phyloP scores from a whole-genome alignment of 1,139 yeast genomes.

The Pichia terricola region DNA sequence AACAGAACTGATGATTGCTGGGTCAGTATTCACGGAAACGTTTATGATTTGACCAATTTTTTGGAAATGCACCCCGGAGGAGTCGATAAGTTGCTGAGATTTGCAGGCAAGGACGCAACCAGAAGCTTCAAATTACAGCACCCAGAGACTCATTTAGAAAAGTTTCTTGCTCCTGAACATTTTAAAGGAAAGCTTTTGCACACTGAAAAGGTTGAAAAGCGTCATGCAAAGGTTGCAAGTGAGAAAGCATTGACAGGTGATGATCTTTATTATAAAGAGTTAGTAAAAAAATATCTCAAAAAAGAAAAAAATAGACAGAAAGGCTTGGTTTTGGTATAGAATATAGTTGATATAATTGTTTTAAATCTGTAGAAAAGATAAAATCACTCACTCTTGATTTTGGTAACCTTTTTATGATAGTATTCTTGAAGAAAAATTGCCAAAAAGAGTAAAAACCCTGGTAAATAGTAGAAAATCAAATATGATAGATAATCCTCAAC shows the following conservation, averaged over 20 bases:
- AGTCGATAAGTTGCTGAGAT: conserved; percentile 34
- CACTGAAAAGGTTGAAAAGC: conserved; percentile 4
- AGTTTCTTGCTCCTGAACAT: conserved; percentile 24
- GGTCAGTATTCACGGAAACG: conserved; percentile 48
- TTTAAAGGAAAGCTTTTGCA: conserved; percentile 16
- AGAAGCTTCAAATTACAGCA: conserved; percentile 80
- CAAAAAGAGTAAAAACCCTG: neutral
- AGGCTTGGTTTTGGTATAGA: too few species aligned
- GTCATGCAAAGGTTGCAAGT: neutral
- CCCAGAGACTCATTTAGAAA: conserved; percentile 66
- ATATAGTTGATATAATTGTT: too few species aligned
- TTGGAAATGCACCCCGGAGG: conserved; percentile 30
- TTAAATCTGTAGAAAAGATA: too few species aligned
- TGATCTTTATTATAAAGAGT: conserved; percentile 24
- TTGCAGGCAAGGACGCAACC: conserved; percentile 89
- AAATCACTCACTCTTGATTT: too few species aligned
- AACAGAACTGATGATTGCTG: conserved; percentile 47
- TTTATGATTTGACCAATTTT: conserved; percentile 62
- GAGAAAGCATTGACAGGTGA: neutral
- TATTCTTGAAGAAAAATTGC: too few species aligned
- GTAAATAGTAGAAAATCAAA: neutral
- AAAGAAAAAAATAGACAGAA: neutral
- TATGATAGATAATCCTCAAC: neutral
- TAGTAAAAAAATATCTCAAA: conserved; percentile 21
- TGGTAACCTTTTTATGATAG: too few species aligned